Evolutionary conservation across 257 asterid genomes (phyloP).

Genomic region (Solanum virginianum): DNA sequence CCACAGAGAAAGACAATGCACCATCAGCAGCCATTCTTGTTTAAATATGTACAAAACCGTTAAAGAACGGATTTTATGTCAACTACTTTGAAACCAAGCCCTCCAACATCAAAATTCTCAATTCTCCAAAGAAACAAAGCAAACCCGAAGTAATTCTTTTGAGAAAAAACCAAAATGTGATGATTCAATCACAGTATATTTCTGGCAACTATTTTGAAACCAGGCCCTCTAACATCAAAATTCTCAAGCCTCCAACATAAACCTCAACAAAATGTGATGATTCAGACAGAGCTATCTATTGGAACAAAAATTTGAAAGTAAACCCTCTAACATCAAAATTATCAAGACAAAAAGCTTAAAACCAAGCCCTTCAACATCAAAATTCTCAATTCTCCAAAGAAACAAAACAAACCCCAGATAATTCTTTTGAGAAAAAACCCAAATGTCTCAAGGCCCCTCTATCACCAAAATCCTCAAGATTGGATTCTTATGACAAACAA

Average conservation of each 20-base stretch:
- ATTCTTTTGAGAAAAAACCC: background rate
- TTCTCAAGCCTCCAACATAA: background rate
- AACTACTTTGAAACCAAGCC: background rate
- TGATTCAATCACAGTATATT: background rate
- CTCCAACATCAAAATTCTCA: background rate
- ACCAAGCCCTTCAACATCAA: background rate
- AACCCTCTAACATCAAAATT: background rate
- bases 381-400: background rate
- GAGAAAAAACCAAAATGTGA: background rate
- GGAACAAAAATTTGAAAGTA: background rate
- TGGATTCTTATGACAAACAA: background rate
- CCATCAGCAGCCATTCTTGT: constrained; percentile 31
- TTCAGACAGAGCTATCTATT: background rate
- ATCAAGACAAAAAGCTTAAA: background rate
- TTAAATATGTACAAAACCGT: background rate
- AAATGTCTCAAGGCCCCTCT: too few species aligned
- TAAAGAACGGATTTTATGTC: background rate
- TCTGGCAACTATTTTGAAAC: background rate
- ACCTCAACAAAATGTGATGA: background rate
- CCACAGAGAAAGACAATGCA: constrained; percentile 65
- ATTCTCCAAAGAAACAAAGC: background rate
- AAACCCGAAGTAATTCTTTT: background rate
- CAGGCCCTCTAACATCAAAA: background rate
- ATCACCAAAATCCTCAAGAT: background rate
- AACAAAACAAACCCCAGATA: background rate